phyloP scores from a whole-genome alignment of 2,329 filamentous ascomycete genomes.

The Epichloe bromicola region DNA sequence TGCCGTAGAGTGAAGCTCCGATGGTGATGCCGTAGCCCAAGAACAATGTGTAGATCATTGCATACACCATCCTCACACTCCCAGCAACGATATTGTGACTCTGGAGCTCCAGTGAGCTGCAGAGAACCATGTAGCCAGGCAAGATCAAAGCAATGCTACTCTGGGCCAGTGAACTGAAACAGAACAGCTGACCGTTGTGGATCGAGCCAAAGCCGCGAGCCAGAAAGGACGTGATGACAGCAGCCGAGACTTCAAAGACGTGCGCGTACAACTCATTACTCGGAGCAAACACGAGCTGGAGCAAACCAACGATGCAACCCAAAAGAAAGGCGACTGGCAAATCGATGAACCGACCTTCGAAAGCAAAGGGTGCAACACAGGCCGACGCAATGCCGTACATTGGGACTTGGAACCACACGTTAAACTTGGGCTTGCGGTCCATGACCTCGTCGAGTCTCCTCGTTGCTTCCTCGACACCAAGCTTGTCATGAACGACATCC shows the following conservation, averaged over 20 bases:
- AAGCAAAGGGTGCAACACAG: slow-evolving; percentile 68
- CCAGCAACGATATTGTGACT: slow-evolving; percentile 58
- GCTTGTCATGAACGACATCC: slow-evolving; percentile 65
- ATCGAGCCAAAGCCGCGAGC: slow-evolving; percentile 59
- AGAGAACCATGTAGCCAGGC: slow-evolving; percentile 41
- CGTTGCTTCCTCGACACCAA: slow-evolving; percentile 58
- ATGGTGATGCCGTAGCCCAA: slow-evolving; percentile 64
- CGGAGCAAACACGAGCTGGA: slow-evolving; percentile 64
- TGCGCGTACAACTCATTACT: slow-evolving; percentile 56
- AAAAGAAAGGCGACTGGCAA: slow-evolving; percentile 65
- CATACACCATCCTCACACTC: slow-evolving; percentile 63
- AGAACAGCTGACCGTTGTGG: slow-evolving; percentile 43
- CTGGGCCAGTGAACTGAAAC: slow-evolving; percentile 59
- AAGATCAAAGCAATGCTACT: slow-evolving; percentile 65
- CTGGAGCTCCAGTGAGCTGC: slow-evolving; percentile 50
- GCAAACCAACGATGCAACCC: slow-evolving; percentile 57
- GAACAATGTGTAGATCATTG: slow-evolving; percentile 62
- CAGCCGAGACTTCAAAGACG: slow-evolving; percentile 39
- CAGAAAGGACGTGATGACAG: slow-evolving; percentile 54
- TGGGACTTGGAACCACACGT: slow-evolving; percentile 42
- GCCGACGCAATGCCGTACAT: slow-evolving; percentile 67
- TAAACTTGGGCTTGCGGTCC: slow-evolving; percentile 31
- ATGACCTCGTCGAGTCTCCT: slow-evolving; percentile 44
- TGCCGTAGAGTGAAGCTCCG: slow-evolving; percentile 52
- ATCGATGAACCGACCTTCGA: slow-evolving; percentile 63